A percentile compares a stretch with the other conserved stretches of the same genome.
phyloP scores from a whole-genome alignment of 2,329 filamentous ascomycete genomes.

The Phialophora expanda region DNA sequence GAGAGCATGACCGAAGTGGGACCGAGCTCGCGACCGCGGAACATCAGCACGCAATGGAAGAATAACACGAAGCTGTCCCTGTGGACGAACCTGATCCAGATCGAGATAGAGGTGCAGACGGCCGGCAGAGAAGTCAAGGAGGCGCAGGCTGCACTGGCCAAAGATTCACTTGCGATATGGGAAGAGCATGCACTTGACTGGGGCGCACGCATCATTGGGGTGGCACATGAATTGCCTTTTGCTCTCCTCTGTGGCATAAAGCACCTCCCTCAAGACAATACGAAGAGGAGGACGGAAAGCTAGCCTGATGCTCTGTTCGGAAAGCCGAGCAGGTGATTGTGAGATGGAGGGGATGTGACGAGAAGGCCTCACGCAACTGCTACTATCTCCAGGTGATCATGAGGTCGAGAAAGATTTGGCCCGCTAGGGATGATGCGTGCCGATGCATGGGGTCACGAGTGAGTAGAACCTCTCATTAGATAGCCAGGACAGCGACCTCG shows the following conservation, averaged over 20 bases:
- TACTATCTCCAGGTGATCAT: not conserved
- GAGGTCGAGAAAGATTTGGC: too few relatives aligned
- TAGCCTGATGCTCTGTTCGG: not conserved
- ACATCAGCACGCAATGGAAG: not conserved
- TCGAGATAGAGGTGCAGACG: not conserved
- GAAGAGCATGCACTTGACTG: not conserved
- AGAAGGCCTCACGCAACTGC: not conserved
- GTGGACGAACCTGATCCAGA: not conserved
- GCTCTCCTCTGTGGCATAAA: not conserved
- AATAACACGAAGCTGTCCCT: not conserved
- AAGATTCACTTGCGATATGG: not conserved
- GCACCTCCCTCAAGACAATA: not conserved
- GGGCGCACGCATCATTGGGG: not conserved
- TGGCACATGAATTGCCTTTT: not conserved
- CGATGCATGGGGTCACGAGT: not conserved
- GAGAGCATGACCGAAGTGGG: constrained; percentile 5
- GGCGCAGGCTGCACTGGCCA: not conserved
- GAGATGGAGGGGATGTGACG: not conserved
- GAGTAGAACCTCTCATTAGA: not conserved
- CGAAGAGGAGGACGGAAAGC: not conserved
- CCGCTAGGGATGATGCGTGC: not conserved
- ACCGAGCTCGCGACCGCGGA: not conserved
- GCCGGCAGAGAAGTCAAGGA: not conserved
- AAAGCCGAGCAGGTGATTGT: too few relatives aligned
- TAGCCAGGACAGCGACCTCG: not conserved